A percentile compares a stretch with the other conserved stretches of the same genome.
These are phyloP conservation scores for Fusarium sacchari DNA, from an alignment of 2,329 filamentous ascomycete species.

Conservation along the genomic window DNA sequence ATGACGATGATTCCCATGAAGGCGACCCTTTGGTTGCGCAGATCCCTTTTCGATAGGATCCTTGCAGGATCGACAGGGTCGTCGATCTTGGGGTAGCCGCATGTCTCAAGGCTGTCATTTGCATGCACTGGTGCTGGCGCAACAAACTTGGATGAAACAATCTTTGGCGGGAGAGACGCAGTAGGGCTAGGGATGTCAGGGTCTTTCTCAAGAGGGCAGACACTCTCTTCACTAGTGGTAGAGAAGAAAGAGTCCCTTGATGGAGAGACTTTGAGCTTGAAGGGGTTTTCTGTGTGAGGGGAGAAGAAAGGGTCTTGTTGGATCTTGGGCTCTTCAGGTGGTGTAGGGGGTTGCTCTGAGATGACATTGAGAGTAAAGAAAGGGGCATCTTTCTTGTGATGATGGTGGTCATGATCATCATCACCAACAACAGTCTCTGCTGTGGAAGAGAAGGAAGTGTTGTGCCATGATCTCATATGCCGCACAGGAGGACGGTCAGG, in stretches of 20 bases:
- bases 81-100: constrained; percentile 25
- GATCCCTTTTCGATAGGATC: constrained; percentile 11
- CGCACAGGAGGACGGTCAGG: not conserved
- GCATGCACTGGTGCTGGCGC: not conserved
- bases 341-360: not conserved
- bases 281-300: not conserved
- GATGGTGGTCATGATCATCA: not conserved
- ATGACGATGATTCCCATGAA: constrained; percentile 31
- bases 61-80: constrained; percentile 33
- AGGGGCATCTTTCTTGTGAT: not conserved
- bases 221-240: not conserved
- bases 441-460: constrained; percentile 13
- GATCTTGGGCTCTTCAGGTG: not conserved
- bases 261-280: not conserved
- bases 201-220: not conserved
- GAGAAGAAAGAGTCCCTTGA: not conserved
- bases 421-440: constrained; percentile 11
- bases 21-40: constrained; percentile 26
- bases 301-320: not conserved
- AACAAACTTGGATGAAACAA: not conserved
- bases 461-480: not conserved
- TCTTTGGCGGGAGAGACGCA: not conserved
- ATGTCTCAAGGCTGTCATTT: constrained; percentile 24
- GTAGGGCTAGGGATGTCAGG: not conserved
- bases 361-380: not conserved